Evolutionary conservation across 768 basidiomycete species (phyloP).

Genomic region (Mycena epipterygia): DNA sequence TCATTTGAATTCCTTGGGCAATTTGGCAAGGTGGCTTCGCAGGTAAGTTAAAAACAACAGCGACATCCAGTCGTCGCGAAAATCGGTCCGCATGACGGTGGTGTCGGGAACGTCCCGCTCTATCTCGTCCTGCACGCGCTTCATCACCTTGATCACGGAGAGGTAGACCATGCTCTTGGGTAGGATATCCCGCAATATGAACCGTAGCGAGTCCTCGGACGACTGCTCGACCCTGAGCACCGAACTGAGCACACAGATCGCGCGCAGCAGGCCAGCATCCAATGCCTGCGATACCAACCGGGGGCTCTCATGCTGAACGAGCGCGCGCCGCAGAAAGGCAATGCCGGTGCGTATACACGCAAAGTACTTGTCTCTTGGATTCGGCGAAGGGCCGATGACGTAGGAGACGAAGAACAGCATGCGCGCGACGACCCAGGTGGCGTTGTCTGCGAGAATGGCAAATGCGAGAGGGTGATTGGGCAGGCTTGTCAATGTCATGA

Average conservation of each 20-base stretch:
- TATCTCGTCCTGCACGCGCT: slow-evolving; percentile 12
- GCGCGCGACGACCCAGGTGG: slow-evolving; percentile 24
- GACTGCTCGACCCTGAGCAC: neutral
- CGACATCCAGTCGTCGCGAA: slow-evolving; percentile 21
- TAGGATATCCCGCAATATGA: slow-evolving; percentile 8
- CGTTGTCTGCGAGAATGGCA: slow-evolving; percentile 26
- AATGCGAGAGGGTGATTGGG: slow-evolving; percentile 21
- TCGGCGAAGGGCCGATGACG: neutral
- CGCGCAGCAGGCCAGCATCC: slow-evolving; percentile 19
- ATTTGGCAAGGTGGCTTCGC: slow-evolving; percentile 16
- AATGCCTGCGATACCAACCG: slow-evolving; percentile 14
- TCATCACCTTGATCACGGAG: slow-evolving; percentile 20
- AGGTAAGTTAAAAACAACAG: neutral
- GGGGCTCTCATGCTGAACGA: slow-evolving; percentile 1
- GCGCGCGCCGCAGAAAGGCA: slow-evolving; percentile 2
- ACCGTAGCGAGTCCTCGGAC: neutral
- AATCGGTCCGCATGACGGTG: neutral
- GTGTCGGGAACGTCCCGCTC: neutral
- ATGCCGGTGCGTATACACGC: neutral
- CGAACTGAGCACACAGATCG: slow-evolving; percentile 5
- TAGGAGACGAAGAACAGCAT: slow-evolving; percentile 13
- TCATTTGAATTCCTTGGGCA: slow-evolving; percentile 4
- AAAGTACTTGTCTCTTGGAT: neutral
- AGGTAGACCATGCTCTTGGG: slow-evolving; percentile 22
- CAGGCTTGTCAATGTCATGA: neutral